Evolutionary conservation across 2,329 filamentous ascomycete genomes (phyloP).

Genomic region (Lasiodiplodia citricola): DNA sequence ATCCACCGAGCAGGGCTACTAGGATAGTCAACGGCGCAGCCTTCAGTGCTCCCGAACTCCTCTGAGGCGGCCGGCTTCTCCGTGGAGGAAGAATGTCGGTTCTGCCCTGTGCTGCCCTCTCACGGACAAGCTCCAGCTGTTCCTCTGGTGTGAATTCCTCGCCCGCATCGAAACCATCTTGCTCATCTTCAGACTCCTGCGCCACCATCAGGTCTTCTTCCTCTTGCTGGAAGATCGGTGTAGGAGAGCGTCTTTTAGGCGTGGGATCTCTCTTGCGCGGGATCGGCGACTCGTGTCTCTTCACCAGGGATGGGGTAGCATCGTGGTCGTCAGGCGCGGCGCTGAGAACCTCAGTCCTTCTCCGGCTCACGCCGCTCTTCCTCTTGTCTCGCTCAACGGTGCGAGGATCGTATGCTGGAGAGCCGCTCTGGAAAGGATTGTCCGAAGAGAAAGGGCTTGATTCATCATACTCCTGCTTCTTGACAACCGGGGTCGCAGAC

Average conservation of each 20-base stretch:
- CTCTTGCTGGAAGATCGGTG: neutral
- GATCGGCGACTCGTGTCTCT: slow-evolving; percentile 9
- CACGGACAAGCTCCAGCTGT: slow-evolving; percentile 74
- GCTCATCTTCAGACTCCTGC: slow-evolving; percentile 16
- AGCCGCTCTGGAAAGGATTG: slow-evolving; percentile 91
- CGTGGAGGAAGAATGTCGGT: slow-evolving; percentile 53
- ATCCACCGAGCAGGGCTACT: slow-evolving; percentile 70
- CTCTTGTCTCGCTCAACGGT: slow-evolving; percentile 46
- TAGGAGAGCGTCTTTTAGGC: slow-evolving; percentile 12
- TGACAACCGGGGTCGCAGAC: slow-evolving; percentile 44
- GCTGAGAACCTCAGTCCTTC: slow-evolving; percentile 48
- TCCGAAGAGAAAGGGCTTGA: slow-evolving; percentile 81
- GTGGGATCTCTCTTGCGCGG: neutral
- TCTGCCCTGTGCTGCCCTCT: slow-evolving; percentile 65
- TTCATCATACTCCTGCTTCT: slow-evolving; percentile 51
- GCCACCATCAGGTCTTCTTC: neutral
- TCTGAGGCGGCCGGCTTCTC: slow-evolving; percentile 44
- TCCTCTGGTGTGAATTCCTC: slow-evolving; percentile 96
- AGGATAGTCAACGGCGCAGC: slow-evolving; percentile 75
- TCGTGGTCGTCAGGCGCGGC: slow-evolving; percentile 57
- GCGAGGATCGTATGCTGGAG: slow-evolving; percentile 57
- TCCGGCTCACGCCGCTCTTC: slow-evolving; percentile 49
- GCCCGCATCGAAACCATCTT: slow-evolving; percentile 64
- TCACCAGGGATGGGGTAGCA: slow-evolving; percentile 55
- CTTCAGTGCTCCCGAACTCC: slow-evolving; percentile 58